Percentiles rank a stretch among this genome's conserved stretches.
phyloP scores from a whole-genome alignment of 345 rosid species.

The Eucalyptus polyanthemos region DNA sequence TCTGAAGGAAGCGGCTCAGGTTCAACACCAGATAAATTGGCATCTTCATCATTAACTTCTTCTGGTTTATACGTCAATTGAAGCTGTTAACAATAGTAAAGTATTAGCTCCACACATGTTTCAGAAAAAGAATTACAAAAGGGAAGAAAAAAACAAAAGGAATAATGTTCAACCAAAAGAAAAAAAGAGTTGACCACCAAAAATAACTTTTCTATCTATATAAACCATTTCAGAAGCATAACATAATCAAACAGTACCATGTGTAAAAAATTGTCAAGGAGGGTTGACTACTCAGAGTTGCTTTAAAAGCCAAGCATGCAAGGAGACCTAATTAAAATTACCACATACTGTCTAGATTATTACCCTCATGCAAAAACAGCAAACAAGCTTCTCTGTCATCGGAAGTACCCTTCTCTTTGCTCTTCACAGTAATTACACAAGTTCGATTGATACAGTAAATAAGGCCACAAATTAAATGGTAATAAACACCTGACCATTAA shows the following conservation, averaged over 20 bases:
- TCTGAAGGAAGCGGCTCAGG: conserved; percentile 47
- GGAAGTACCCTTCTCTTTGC: not conserved
- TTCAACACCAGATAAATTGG: conserved; percentile 35
- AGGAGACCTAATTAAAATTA: not conserved
- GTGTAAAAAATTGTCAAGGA: not conserved
- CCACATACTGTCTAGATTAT: not conserved
- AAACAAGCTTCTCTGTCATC: not conserved
- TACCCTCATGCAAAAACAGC: not conserved
- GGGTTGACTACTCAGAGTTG: not conserved
- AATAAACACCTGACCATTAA: not conserved
- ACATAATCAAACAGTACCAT: not conserved
- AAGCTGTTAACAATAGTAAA: conserved; percentile 28
- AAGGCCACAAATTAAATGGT: not conserved
- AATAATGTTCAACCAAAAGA: not conserved
- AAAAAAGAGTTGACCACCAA: not conserved
- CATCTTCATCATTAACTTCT: conserved; percentile 52
- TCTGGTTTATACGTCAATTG: conserved; percentile 74
- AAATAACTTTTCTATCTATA: not conserved
- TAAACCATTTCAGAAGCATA: not conserved
- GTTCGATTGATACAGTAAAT: not conserved
- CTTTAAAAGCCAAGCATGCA: not conserved
- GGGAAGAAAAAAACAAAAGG: not conserved
- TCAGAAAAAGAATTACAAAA: not conserved
- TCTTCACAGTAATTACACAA: not conserved
- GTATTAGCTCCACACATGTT: conserved; percentile 2